Conservation (phyloP, 495 filamentous ascomycete species). For the Evernia prunastri region DNA sequence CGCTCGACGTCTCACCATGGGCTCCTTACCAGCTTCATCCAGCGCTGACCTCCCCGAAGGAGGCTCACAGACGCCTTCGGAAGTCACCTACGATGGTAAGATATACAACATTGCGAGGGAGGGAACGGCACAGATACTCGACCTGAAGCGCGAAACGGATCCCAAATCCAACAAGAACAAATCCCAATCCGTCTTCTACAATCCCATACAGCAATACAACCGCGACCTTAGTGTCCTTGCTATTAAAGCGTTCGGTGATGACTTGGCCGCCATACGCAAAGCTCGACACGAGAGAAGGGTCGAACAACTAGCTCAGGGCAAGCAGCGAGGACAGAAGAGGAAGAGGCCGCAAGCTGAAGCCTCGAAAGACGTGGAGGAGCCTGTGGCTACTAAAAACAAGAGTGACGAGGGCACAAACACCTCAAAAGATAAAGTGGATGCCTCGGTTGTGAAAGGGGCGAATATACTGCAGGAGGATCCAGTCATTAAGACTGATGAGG, state of each 20-base stretch:
- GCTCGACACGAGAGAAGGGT: constrained; percentile 30
- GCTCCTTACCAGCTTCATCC: constrained; percentile 1
- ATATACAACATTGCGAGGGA: constrained; percentile 60
- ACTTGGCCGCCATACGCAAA: constrained; percentile 40
- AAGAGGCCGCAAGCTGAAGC: constrained; percentile 21
- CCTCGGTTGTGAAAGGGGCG: not conserved
- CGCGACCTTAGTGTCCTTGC: constrained; percentile 88
- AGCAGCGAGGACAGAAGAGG: constrained; percentile 27
- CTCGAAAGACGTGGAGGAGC: constrained; percentile 15
- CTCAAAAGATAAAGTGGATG: not conserved
- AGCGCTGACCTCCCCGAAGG: not conserved
- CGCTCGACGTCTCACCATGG: not conserved
- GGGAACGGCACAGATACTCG: constrained; percentile 60
- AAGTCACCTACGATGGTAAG: constrained; percentile 38
- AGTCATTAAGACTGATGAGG: not conserved
- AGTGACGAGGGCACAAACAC: not conserved
- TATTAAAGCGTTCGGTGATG: constrained; percentile 75
- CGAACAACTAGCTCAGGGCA: constrained; percentile 20
- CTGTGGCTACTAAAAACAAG: not conserved
- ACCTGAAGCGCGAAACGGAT: constrained; percentile 45
- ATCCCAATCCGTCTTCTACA: constrained; percentile 85
- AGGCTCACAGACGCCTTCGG: not conserved
- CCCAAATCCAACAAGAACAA: constrained; percentile 35
- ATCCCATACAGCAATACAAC: constrained; percentile 98
- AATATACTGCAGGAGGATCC: not conserved